phyloP scores from a whole-genome alignment of 768 basidiomycete species.

The Pisolithus albus region DNA sequence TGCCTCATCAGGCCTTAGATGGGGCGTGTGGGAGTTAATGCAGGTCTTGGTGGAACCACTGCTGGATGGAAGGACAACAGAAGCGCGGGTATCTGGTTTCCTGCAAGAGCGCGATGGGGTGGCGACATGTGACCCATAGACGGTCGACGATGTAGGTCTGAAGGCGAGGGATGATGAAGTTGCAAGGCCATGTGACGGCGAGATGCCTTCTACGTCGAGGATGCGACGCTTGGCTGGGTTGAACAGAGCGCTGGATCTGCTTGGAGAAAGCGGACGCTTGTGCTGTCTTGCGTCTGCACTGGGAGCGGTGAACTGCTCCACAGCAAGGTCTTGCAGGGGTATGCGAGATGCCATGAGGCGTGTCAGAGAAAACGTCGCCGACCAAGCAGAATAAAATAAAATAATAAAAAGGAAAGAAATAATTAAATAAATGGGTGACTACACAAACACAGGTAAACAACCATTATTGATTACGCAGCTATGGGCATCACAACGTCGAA shows the following conservation, averaged over 20 bases:
- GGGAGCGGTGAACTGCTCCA: constrained; percentile 45
- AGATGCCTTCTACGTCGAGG: constrained; percentile 46
- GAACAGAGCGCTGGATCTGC: constrained; percentile 33
- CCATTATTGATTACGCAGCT: neutral
- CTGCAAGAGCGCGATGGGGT: constrained; percentile 31
- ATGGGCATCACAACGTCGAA: constrained; percentile 77
- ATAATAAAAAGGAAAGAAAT: constrained; percentile 3
- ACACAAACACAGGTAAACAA: constrained; percentile 17
- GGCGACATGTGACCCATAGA: constrained; percentile 12
- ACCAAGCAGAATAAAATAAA: no score
- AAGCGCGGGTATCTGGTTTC: constrained; percentile 25
- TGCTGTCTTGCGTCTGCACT: constrained; percentile 27
- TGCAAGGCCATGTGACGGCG: constrained; percentile 22
- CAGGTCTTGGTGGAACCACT: constrained; percentile 37
- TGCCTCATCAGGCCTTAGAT: neutral
- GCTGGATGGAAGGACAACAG: constrained; percentile 16
- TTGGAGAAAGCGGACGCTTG: constrained; percentile 63
- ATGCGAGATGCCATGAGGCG: constrained; percentile 28
- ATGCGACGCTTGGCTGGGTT: constrained; percentile 68
- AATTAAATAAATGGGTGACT: constrained; percentile 2
- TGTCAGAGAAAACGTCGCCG: constrained; percentile 1
- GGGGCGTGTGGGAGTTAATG: neutral
- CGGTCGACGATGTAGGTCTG: constrained; percentile 25
- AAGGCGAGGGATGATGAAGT: constrained; percentile 15
- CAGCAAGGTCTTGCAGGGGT: constrained; percentile 55